Base-by-base conservation (phyloP, 208 protist species). In the Jaenimonas drosophilae region DNA sequence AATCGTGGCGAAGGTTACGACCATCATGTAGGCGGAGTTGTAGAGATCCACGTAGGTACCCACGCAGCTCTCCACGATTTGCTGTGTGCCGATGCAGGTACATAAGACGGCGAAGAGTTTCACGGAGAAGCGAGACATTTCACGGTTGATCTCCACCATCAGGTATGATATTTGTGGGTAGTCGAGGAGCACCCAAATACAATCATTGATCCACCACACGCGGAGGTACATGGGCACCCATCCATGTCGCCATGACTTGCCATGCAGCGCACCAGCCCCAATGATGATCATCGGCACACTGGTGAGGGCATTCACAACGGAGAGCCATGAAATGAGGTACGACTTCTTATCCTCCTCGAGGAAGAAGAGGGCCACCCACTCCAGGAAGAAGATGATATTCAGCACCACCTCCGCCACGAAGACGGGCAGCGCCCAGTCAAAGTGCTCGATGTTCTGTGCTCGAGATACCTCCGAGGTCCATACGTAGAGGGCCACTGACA, bases 151-250 rank as follows among this genome's bases (percentile, higher is more conserved):
- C n/a, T 81, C 76, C 16, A 73, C 51, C 50, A 77, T 76, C 34
- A 51, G 58, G 14, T 45, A 34, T 9, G 71, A 57, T 14, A 85
- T 57, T 40, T 78, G 72, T 27, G 63, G 69, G 51, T 84, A 89
- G 55, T 89, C 74, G 7, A 89, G 50, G 2, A 89, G 57, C 2
- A 89, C 45, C 24, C 52, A 43, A 27, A 89, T 31, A 49, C 68
- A 78, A 32, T 84, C 75, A 37, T 59, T 55, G 2, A 89, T 54
- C 75, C 80, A 82, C 76, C 80, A 89, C 38, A 89, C 76, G 9
- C 80, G 80, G 2, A 89, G 56, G 64, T 72, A 89, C 76, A 89
- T 85, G 3, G 80, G 80, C 38, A 89, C 72, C 76, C 80, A 89
- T 21, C 54, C 54, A 40, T 62, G 61, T 20, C 53, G 49, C 70